phyloP scores from a whole-genome alignment of 257 asterid species.

The Solanum corneliomulleri region DNA sequence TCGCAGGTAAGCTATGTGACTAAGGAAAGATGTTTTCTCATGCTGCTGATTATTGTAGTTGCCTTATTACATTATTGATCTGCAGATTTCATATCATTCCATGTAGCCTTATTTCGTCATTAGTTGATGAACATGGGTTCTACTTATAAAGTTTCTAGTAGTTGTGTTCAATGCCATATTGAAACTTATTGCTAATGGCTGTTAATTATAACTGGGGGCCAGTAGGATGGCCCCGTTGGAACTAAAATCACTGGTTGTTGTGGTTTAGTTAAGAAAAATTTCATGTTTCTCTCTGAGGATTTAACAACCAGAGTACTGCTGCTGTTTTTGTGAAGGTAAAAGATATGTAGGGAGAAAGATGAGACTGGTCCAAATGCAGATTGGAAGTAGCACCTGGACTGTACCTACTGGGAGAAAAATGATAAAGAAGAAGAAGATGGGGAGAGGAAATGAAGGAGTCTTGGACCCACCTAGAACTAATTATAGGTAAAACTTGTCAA shows the following conservation, averaged over 20 bases:
- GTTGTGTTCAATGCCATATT: background rate
- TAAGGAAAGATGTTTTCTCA: background rate
- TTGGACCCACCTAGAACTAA: background rate
- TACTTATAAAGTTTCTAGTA: background rate
- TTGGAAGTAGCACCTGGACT: background rate
- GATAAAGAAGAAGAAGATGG: background rate
- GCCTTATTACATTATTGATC: background rate
- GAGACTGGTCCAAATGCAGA: background rate
- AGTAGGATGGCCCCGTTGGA: background rate
- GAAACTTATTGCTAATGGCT: background rate
- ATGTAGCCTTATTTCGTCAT: background rate
- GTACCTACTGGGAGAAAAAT: background rate
- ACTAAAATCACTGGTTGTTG: background rate
- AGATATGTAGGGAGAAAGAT: background rate
- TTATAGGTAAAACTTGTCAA: background rate
- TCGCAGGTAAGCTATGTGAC: background rate
- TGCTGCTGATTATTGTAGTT: background rate
- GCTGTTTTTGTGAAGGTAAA: background rate
- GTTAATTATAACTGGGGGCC: background rate
- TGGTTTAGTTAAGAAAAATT: background rate
- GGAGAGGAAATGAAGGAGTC: background rate
- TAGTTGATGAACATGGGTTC: background rate
- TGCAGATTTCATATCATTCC: background rate
- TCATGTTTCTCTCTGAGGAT: background rate
- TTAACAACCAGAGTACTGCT: background rate